phyloP scores from a whole-genome alignment of 495 filamentous ascomycete species.

The Hypomontagnella submonticulosa region DNA sequence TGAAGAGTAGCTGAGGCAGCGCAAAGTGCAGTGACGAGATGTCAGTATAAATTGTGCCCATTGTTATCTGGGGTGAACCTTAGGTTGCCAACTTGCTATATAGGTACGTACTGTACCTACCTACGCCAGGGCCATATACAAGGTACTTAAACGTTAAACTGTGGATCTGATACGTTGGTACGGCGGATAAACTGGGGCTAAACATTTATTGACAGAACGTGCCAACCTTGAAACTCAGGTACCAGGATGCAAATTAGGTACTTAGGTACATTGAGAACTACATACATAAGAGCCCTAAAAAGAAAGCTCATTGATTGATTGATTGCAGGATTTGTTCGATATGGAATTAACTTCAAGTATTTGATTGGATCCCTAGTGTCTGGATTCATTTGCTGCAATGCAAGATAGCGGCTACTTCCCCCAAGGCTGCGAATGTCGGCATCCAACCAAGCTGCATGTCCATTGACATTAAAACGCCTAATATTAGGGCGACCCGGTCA shows the following conservation, averaged over 20 bases:
- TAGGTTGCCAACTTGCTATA: slow-evolving; percentile 6
- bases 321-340: neutral
- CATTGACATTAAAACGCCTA: neutral
- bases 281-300: no score
- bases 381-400: slow-evolving; percentile 29
- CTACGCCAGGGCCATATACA: neutral
- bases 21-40: slow-evolving; percentile 37
- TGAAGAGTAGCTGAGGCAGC: slow-evolving; percentile 32
- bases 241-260: no score
- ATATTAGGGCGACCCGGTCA: slow-evolving; percentile 19
- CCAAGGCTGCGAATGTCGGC: slow-evolving; percentile 1
- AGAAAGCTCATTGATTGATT: no score
- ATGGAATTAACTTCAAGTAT: neutral
- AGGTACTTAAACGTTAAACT: slow-evolving; percentile 21
- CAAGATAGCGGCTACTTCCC: slow-evolving; percentile 29
- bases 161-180: slow-evolving; percentile 8
- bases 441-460: slow-evolving; percentile 18
- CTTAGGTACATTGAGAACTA: no score
- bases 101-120: slow-evolving; percentile 11
- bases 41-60: slow-evolving; percentile 22
- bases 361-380: slow-evolving; percentile 27
- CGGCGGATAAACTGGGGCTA: slow-evolving; percentile 26
- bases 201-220: slow-evolving; percentile 4
- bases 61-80: slow-evolving; percentile 12
- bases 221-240: neutral